Conservation (phyloP, 176 grass and related monocot genomes). For the Cenchrus purpureus region DNA sequence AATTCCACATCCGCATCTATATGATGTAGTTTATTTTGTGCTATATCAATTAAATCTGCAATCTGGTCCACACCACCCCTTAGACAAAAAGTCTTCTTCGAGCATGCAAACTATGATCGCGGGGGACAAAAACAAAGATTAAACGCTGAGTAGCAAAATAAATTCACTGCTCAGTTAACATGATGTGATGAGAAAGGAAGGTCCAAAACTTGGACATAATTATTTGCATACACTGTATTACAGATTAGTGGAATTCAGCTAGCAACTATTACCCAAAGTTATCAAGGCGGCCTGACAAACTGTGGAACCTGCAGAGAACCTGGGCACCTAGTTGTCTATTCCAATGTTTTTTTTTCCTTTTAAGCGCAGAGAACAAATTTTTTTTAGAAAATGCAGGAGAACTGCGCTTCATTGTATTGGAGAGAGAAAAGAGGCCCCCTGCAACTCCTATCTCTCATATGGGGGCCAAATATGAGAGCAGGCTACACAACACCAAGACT, state of each 20-base stretch:
- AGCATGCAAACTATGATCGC: background rate
- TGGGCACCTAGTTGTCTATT: background rate
- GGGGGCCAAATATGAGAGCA: no score
- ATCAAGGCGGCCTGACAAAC: background rate
- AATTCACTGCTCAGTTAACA: background rate
- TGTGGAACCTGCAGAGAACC: background rate
- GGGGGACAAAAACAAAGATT: background rate
- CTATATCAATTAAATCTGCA: background rate
- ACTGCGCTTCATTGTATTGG: no score
- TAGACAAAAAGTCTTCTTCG: background rate
- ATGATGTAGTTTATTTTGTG: background rate
- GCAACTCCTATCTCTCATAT: no score
- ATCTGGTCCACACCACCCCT: background rate
- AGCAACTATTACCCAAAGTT: background rate
- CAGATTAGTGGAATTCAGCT: background rate
- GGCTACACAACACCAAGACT: no score
- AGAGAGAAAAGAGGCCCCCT: no score
- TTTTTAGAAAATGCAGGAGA: no score
- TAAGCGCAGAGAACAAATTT: background rate
- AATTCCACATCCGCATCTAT: background rate
- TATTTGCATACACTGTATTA: background rate
- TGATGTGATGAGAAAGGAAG: background rate
- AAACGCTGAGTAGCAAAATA: background rate
- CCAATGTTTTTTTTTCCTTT: background rate
- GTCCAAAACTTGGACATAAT: background rate